Conservation (phyloP, 495 filamentous ascomycete species). For the Aspergillus indologenus region DNA sequence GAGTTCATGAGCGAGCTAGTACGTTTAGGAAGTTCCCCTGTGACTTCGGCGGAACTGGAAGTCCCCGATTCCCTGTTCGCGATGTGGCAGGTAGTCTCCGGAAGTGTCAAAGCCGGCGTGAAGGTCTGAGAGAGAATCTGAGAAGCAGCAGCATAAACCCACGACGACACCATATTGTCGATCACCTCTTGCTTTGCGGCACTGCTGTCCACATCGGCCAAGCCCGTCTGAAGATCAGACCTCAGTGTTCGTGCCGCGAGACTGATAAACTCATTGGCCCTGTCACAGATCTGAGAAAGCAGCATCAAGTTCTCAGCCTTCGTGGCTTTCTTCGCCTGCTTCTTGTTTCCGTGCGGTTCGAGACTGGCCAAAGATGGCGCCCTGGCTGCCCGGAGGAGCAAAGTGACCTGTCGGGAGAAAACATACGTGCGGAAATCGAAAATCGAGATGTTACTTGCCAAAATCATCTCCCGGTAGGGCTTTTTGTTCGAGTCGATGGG, state of each 20-base stretch:
- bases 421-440: slow-evolving; percentile 96
- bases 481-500: slow-evolving; percentile 74
- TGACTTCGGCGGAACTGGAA: slow-evolving; percentile 36
- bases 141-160: slow-evolving; percentile 74
- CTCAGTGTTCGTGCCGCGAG: slow-evolving; percentile 73
- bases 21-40: slow-evolving; percentile 42
- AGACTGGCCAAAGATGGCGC: slow-evolving; percentile 35
- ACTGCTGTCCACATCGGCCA: slow-evolving; percentile 35
- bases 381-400: slow-evolving; percentile 81
- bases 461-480: slow-evolving; percentile 84
- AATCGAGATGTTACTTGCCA: slow-evolving; percentile 94
- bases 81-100: slow-evolving; percentile 51
- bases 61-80: slow-evolving; percentile 28
- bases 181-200: slow-evolving; percentile 52
- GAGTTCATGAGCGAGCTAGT: slow-evolving; percentile 41
- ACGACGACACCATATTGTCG: slow-evolving; percentile 80
- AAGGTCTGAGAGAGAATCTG: slow-evolving; percentile 75
- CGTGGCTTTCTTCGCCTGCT: slow-evolving; percentile 27
- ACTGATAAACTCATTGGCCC: slow-evolving; percentile 77
- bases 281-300: slow-evolving; percentile 74
- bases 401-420: slow-evolving; percentile 80
- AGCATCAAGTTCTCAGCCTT: slow-evolving; percentile 72
- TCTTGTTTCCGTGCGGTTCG: slow-evolving; percentile 17
- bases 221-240: slow-evolving; percentile 57
- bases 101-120: slow-evolving; percentile 63